Base-by-base conservation (phyloP, 345 rosid species). In the Reutealis trisperma region DNA sequence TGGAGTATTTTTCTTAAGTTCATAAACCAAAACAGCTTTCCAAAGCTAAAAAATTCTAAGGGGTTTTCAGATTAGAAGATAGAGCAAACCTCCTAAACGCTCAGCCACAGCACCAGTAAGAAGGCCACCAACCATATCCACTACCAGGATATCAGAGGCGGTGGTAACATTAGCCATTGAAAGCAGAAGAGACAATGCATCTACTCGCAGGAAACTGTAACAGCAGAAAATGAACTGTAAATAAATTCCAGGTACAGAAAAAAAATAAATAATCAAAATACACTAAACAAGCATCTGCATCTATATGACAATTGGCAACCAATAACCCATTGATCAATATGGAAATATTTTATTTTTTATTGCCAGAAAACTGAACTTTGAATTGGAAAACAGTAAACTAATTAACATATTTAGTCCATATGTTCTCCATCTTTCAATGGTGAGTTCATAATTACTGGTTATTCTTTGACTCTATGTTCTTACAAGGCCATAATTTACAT, bases 81-180 rank as follows among this genome's bases (percentile, higher is more conserved):
- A 47, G 22, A 22, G 8, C 74, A 59, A 74, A 94, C 98, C 98
- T 85, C 98, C 98, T 84, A 92, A 82, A 58, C 97, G 88, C 79
- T 93, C 98, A 66, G 98, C 97, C 74, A 96, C 94, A 54, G 97
- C 98, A 81, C 98, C 98, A 77, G 97, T 89, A 77, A 96, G 78
- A 77, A 96, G 94, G 52, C 98, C 99, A 79, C 97, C 98, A 81
- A 92, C 91, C 93, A 86, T 88, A 87, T 96, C 99, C 70, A 90
- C 87, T 42, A 93, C 91, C 73, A 96, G 93, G 59, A 96, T 87
- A 80, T 96, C 94, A n/a, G 90, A 86, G 80, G 89, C 84, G 24
- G 92, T 89, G 19, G 91, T 82, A 76, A 93, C 88, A 81, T 96
- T 93, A 79, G 93, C 93, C 94, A 93, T 83, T 63, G 93, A 90